phyloP scores from a whole-genome alignment of 495 filamentous ascomycete species.

The Aspergillus wentii region DNA sequence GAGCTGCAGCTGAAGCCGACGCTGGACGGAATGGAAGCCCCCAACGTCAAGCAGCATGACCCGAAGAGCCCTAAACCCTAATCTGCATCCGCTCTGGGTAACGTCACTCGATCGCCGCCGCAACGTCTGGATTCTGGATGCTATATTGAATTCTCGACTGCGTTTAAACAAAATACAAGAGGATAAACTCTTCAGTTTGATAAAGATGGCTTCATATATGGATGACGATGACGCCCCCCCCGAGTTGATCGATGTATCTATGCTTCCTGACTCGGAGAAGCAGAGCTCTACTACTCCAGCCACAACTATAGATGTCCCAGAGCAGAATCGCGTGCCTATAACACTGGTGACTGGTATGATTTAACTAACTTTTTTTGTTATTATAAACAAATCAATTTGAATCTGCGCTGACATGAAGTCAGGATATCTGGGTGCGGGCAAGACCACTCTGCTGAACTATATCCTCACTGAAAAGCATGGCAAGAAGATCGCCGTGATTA shows the following conservation, averaged over 20 bases:
- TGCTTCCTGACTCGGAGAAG: constrained; percentile 21
- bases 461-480: constrained; percentile 91
- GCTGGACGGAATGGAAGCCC: neutral
- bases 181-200: no score
- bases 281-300: constrained; percentile 13
- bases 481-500: constrained; percentile 94
- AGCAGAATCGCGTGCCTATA: constrained; percentile 69
- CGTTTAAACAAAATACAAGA: no score
- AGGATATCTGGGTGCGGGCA: constrained; percentile 90
- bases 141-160: no score
- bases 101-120: constrained; percentile 27
- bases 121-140: no score
- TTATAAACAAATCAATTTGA: neutral
- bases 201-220: constrained; percentile 42
- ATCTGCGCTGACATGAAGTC: constrained; percentile 2
- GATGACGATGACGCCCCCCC: constrained; percentile 72
- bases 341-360: constrained; percentile 84
- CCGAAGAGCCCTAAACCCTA: constrained; percentile 38
- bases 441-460: constrained; percentile 93
- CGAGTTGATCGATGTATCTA: constrained; percentile 57
- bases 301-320: constrained; percentile 35
- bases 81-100: constrained; percentile 19
- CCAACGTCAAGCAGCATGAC: constrained; percentile 30
- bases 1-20: constrained; percentile 12
- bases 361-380: neutral